Base-by-base conservation (phyloP, 371 early-diverging fungal genomes). In the Nematocida sp. region DNA sequence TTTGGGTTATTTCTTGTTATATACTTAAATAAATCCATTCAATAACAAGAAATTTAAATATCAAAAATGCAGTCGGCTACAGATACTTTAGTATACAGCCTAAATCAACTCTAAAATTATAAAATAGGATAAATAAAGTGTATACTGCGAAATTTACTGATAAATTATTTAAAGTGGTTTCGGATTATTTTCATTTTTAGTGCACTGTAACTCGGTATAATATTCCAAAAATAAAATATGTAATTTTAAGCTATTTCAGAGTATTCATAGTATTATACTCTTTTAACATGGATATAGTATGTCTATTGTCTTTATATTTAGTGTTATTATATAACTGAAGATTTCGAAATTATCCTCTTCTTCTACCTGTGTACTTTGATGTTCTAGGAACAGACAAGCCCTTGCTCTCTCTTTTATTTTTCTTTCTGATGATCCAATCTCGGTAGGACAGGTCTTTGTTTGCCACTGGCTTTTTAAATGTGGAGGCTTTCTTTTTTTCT, bases 301-400 rank as follows among this genome's bases (percentile, higher is more conserved):
- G 33, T 33, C 33, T 33, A 33, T 33, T 33, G 33, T 33, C 20
- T 18, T 18, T 54, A 54, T 13, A 54, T 18, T 54, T 18, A 20
- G 13, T 54, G 18, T 11, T 11, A 60, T 20, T 13, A 72, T 23
- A 44, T n/a, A 27, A n/a, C 33, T 33, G 33, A 33, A 33, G 33
- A 33, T 33, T 33, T 33, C 33, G 33, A 2, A 33, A 33, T 33
- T 58, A 13, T 13, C 20, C 90, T 85, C 95, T 90, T 87, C 94
- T 96, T 83, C 96, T 88, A 58, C 91, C 97, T 33, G 96, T 95
- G 87, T 92, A 96, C 84, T 94, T 94, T n/a, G 94, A 93, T 85
- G 96, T 95, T 72, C 86, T 86, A 20, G 94, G 92, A 61, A 93
- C 92, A 18, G 84, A 85, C 82, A 92, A 91, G 20, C 97, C 97